These are phyloP conservation scores for Carex myosuroides DNA, from an alignment of 176 grass and related monocot species.

Conservation along the genomic window DNA sequence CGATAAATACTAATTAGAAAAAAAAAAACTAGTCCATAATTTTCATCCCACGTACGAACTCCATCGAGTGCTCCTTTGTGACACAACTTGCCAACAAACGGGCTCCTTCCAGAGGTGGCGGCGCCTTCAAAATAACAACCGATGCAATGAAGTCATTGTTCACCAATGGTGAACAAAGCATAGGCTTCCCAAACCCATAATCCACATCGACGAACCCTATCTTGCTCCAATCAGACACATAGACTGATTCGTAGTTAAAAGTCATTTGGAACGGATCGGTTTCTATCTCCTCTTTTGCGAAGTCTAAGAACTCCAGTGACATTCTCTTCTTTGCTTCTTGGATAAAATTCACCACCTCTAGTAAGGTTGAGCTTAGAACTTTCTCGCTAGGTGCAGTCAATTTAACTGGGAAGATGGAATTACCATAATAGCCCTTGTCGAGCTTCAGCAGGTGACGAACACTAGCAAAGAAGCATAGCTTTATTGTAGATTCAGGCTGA, in stretches of 20 bases:
- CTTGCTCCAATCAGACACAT: conserved; percentile 97
- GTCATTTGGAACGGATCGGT: conserved; percentile 84
- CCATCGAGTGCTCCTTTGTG: conserved; percentile 58
- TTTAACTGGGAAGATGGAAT: conserved; percentile 93
- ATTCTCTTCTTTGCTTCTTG: conserved; percentile 69
- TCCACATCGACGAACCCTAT: conserved; percentile 82
- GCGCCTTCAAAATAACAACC: conserved; percentile 61
- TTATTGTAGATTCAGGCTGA: conserved; percentile 22
- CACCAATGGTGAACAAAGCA: conserved; percentile 69
- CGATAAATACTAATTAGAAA: neutral
- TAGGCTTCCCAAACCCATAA: conserved; percentile 71
- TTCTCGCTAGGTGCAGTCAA: conserved; percentile 27
- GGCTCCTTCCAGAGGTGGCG: conserved; percentile 53
- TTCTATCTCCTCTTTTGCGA: conserved; percentile 42
- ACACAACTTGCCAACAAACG: conserved; percentile 76
- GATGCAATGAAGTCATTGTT: conserved; percentile 96
- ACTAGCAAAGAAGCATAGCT: conserved; percentile 90
- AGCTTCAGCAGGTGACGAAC: conserved; percentile 61
- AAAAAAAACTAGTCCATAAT: neutral
- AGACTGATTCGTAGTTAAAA: conserved; percentile 90
- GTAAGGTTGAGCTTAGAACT: conserved; percentile 32
- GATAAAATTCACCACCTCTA: conserved; percentile 54
- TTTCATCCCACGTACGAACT: conserved; percentile 38
- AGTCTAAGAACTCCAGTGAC: conserved; percentile 48
- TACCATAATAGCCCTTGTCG: conserved; percentile 79